These are phyloP conservation scores for Rhizophora apiculata DNA, from an alignment of 345 rosid genomes.

Conservation along the genomic window DNA sequence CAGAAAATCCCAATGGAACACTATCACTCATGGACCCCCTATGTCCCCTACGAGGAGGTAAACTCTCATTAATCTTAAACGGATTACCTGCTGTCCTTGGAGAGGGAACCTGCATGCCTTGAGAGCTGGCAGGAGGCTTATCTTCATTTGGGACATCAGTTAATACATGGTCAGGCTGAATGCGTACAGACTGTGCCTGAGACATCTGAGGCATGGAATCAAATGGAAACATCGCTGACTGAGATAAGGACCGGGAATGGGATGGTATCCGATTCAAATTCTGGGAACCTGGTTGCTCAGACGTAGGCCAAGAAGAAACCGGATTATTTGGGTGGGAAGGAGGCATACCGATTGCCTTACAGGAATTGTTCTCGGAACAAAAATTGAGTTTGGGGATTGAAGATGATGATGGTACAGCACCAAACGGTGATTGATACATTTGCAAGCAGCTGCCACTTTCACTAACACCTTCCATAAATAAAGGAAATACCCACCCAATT, in stretches of 20 bases:
- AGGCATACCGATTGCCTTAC: too few species aligned
- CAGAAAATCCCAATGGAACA: background rate
- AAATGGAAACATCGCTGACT: background rate
- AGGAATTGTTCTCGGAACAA: too few species aligned
- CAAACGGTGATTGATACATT: too few species aligned
- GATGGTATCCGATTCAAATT: background rate
- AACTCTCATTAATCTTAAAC: background rate
- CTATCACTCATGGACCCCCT: slow-evolving; percentile 4
- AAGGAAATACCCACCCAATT: too few species aligned
- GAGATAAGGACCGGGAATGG: background rate
- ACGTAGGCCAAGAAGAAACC: background rate
- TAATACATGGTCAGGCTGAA: background rate
- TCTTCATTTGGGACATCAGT: background rate
- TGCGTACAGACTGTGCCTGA: background rate
- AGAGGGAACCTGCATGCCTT: background rate
- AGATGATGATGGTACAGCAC: too few species aligned
- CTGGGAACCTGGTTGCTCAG: background rate
- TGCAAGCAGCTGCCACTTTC: too few species aligned
- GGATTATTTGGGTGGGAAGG: too few species aligned
- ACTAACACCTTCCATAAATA: too few species aligned
- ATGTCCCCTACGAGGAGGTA: background rate
- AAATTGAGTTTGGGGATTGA: too few species aligned
- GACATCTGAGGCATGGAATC: background rate
- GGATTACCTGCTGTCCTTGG: background rate
- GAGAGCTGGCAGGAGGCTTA: background rate